phyloP scores from a whole-genome alignment of 2,329 filamentous ascomycete species.

The Alternaria brassicae region DNA sequence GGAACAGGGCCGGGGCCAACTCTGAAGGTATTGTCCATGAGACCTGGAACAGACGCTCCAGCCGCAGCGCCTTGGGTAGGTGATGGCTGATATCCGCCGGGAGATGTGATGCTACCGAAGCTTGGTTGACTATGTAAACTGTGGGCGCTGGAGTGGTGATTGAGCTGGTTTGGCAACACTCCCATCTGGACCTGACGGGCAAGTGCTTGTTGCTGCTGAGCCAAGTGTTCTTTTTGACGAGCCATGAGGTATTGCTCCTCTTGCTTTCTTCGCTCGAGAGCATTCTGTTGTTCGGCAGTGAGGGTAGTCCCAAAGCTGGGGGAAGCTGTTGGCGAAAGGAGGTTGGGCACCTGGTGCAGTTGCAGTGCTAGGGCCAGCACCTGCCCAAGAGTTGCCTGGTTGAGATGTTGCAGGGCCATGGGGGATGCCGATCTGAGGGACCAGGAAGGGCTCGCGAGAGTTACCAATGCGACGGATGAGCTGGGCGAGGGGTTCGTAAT shows the following conservation, averaged over 20 bases:
- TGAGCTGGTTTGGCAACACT: slow-evolving; percentile 69
- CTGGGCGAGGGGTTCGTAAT: slow-evolving; percentile 94
- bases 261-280: slow-evolving; percentile 92
- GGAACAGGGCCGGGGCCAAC: slow-evolving; percentile 42
- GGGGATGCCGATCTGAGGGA: slow-evolving; percentile 93
- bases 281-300: slow-evolving; percentile 97
- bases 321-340: slow-evolving; percentile 91
- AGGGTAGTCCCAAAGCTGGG: slow-evolving; percentile 95
- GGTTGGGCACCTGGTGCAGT: slow-evolving; percentile 64
- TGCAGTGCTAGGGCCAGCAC: slow-evolving; percentile 41
- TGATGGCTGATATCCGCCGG: slow-evolving; percentile 71
- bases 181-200: slow-evolving; percentile 71
- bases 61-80: slow-evolving; percentile 62
- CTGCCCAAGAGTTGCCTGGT: slow-evolving; percentile 55
- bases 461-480: slow-evolving; percentile 96
- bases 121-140: slow-evolving; percentile 97
- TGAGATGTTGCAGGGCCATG: slow-evolving; percentile 75
- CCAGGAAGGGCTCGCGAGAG: slow-evolving; percentile 94
- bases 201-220: slow-evolving; percentile 80
- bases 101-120: slow-evolving; percentile 93
- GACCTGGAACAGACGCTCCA: slow-evolving; percentile 61
- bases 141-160: slow-evolving; percentile 94
- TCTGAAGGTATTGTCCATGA: slow-evolving; percentile 70
- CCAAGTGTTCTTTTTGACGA: slow-evolving; percentile 90
- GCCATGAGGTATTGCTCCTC: slow-evolving; percentile 98